Conservation (phyloP, 768 basidiomycete genomes). For the Postia placenta region DNA sequence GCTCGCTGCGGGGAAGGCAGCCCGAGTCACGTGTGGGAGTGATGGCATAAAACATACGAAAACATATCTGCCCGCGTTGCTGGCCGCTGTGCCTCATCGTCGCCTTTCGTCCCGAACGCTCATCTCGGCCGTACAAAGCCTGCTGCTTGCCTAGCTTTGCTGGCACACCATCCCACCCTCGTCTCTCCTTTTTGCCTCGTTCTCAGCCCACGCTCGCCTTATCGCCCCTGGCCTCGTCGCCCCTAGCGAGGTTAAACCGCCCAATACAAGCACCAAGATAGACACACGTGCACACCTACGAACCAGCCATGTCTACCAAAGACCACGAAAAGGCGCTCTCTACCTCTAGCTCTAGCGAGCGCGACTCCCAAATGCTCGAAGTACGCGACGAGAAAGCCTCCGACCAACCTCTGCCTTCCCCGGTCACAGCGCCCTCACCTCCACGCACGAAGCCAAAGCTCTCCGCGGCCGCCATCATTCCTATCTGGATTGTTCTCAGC, state of each 20-base stretch:
- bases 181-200: neutral
- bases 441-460: slow-evolving; percentile 40
- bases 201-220: neutral
- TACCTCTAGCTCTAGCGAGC: neutral
- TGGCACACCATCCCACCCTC: neutral
- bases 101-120: neutral
- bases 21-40: too few relatives aligned
- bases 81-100: neutral
- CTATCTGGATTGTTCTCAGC: slow-evolving; percentile 88
- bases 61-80: neutral
- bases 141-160: neutral
- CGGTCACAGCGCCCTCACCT: slow-evolving; percentile 36
- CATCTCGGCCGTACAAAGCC: neutral
- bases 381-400: slow-evolving; percentile 19
- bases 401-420: slow-evolving; percentile 44
- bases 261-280: neutral
- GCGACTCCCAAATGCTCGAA: slow-evolving; percentile 15
- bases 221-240: neutral
- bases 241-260: neutral
- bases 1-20: too few relatives aligned
- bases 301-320: slow-evolving; percentile 1
- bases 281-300: neutral
- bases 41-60: too few relatives aligned
- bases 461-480: slow-evolving; percentile 70
- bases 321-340: slow-evolving; percentile 3